A percentile compares a stretch with the other conserved stretches of the same genome.
These are phyloP conservation scores for Tetrahymena malaccensis DNA, from an alignment of 73 alveolate species.

Conservation along the genomic window DNA sequence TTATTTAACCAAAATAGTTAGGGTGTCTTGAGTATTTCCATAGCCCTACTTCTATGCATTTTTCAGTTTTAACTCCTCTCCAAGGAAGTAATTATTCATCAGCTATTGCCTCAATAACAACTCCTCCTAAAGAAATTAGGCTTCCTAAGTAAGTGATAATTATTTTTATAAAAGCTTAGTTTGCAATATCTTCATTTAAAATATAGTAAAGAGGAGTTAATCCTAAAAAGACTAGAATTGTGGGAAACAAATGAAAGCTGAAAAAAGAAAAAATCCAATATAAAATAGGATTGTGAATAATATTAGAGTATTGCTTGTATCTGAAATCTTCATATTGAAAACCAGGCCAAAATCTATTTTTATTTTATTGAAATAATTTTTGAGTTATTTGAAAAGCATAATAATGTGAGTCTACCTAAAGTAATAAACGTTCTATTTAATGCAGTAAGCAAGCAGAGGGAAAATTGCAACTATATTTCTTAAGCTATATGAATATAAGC, in stretches of 20 bases:
- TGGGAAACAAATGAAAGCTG: conserved; percentile 58
- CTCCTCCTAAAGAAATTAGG: conserved; percentile 5
- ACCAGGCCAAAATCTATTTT: conserved; percentile 40
- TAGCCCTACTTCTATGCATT: conserved; percentile 70
- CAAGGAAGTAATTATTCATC: conserved; percentile 47
- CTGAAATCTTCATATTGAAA: conserved; percentile 40
- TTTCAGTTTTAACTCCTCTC: conserved; percentile 53
- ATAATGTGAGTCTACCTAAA: not conserved
- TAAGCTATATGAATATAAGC: not conserved
- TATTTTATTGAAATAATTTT: not conserved
- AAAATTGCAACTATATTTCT: conserved; percentile 1
- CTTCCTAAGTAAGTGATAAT: conserved; percentile 7
- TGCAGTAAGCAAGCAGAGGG: not conserved
- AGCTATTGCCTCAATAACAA: conserved; percentile 49
- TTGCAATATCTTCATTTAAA: not conserved
- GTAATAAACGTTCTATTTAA: not conserved
- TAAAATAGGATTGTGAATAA: conserved; percentile 33
- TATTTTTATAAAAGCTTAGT: not conserved
- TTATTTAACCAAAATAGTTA: conserved; percentile 88
- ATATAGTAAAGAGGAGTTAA: conserved; percentile 44
- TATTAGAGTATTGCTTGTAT: conserved; percentile 20
- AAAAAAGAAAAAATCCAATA: conserved; percentile 58
- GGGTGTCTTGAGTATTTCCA: conserved; percentile 97
- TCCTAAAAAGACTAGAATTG: conserved; percentile 54
- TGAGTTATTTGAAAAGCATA: not conserved